These are phyloP conservation scores for Rhodotorula sp. DNA, from an alignment of 1,284 basidiomycete genomes.

Conservation along the genomic window DNA sequence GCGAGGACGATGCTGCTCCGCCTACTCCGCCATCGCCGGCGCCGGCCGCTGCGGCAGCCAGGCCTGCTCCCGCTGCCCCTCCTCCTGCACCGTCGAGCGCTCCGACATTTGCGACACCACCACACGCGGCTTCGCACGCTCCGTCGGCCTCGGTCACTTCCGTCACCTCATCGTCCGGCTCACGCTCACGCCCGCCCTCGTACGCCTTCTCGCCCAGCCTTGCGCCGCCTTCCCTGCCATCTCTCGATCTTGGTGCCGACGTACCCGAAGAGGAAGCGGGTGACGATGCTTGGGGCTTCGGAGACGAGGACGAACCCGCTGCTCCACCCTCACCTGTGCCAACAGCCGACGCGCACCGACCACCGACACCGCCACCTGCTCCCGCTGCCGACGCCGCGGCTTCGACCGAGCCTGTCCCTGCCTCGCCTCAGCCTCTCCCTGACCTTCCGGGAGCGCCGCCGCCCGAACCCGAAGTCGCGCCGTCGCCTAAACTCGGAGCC, in stretches of 20 bases:
- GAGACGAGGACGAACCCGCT: slow-evolving; percentile 6
- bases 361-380: background rate
- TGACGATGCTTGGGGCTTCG: slow-evolving; percentile 33
- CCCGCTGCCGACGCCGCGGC: background rate
- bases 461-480: background rate
- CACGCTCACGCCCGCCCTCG: slow-evolving; percentile 21
- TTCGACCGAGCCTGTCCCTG: background rate
- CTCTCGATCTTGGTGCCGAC: background rate
- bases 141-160: slow-evolving; percentile 24
- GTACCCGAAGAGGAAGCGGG: slow-evolving; percentile 4
- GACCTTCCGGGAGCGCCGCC: background rate
- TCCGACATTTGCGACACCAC: background rate
- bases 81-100: background rate
- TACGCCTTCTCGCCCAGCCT: slow-evolving; percentile 17
- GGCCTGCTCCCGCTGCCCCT: background rate
- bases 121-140: background rate
- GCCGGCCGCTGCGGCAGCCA: background rate
- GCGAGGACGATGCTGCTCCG: slow-evolving; percentile 10
- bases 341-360: background rate
- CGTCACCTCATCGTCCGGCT: background rate
- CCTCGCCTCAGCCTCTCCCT: background rate
- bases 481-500: background rate
- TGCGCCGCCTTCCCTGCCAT: background rate
- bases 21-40: slow-evolving; percentile 1
- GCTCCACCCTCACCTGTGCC: background rate